Evolutionary conservation across 805 yeast species (phyloP), one percentile per base, ranked within the genome.

Genomic region (Nakazawaea wyomingensis): DNA sequence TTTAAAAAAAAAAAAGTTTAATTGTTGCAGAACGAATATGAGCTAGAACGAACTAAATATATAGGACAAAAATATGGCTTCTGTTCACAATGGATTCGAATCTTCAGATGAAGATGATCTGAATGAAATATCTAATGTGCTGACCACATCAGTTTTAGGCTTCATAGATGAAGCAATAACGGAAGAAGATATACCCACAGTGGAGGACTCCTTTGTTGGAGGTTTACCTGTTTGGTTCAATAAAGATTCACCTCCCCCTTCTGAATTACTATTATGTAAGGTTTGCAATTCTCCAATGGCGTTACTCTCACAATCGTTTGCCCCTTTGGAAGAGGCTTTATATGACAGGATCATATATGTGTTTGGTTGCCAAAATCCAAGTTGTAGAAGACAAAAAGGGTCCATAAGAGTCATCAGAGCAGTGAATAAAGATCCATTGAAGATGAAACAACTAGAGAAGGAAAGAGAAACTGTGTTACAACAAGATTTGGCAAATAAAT

Each of bases 331-430:
- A 27, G 74, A 74, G 28, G 70, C 81, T 9, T 67, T 78, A 33
- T 88, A 90, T 56, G 96, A 87, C 54, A 75, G 99, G 47, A 80
- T 79, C 3, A 61, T 93, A 14, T 93, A 91, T 55, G 71, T 93
- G 0, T 85, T 91, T 57, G 78, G 80, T 2, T 93, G 99, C 62
- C 56, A 66, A 14, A 73, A 76, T 34, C 65, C 76, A 18, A 51
- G 62, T 0, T 93, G 99, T 59, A 72, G 83, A 35, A 71, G 86
- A 48, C 74, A 76, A 51, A 68, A 73, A 3, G 96, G 96, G 4
- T 68, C 85, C 1, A 68, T 89, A 2, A 76, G 84, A 50, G 89
- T 87, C 22, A 67, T 93, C 40, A 71, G 97, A 57, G 96, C 91
- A 2, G 68, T 90, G 1, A 64, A 71, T 46, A 78, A 80, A 51